Conservation (phyloP, 345 rosid genomes). For the Geranium brycei region DNA sequence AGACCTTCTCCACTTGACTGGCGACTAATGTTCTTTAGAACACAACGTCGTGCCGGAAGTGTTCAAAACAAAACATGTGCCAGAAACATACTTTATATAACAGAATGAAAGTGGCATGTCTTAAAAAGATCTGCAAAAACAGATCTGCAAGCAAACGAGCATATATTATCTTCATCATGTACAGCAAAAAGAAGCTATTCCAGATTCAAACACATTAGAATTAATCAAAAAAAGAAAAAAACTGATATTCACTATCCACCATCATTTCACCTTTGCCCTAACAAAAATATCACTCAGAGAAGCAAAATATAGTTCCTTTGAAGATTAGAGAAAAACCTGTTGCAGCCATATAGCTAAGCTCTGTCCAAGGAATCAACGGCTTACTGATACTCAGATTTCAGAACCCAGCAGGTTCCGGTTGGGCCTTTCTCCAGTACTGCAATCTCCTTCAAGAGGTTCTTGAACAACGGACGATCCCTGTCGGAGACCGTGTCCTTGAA, state of each 20-base stretch:
- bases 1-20: no score
- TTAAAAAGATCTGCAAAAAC: no score
- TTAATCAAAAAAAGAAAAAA: not conserved
- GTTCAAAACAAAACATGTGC: no score
- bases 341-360: not conserved
- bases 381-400: slow-evolving; percentile 55
- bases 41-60: no score
- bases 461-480: slow-evolving; percentile 51
- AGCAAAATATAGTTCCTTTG: not conserved
- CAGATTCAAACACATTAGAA: no score
- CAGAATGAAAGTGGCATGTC: no score
- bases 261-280: not conserved
- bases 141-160: no score
- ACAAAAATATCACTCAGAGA: not conserved
- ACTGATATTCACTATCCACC: not conserved
- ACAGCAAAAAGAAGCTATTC: no score
- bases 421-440: slow-evolving; percentile 43
- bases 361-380: not conserved
- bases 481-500: slow-evolving; percentile 53
- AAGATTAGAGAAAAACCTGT: no score
- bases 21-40: no score
- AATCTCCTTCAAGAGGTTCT: slow-evolving; percentile 70
- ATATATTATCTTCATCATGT: no score
- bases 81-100: no score
- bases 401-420: slow-evolving; percentile 56